These are phyloP conservation scores for Fusarium sterilihyphosum DNA, from an alignment of 2,329 filamentous ascomycete species.

Conservation along the genomic window DNA sequence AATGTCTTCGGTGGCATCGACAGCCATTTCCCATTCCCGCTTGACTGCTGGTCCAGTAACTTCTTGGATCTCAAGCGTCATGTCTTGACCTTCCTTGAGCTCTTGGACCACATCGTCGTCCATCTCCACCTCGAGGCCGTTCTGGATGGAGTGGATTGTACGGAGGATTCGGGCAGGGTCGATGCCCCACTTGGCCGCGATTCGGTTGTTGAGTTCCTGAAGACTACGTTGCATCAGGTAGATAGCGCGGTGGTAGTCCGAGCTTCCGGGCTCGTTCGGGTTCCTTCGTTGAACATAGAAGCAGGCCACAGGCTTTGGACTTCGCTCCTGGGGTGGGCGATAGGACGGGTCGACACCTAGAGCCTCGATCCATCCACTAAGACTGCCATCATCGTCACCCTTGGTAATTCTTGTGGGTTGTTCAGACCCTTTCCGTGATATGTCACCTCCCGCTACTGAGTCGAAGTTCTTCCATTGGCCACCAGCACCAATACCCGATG, in stretches of 20 bases:
- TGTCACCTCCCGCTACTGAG: conserved; percentile 61
- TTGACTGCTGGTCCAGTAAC: conserved; percentile 55
- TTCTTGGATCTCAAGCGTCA: conserved; percentile 76
- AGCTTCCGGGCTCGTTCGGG: conserved; percentile 58
- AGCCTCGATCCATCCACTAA: conserved; percentile 89
- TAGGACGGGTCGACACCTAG: conserved; percentile 90
- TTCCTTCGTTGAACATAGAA: conserved; percentile 78
- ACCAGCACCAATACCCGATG: conserved; percentile 54
- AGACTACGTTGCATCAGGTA: conserved; percentile 84
- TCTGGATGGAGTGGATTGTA: conserved; percentile 76
- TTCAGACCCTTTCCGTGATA: conserved; percentile 58
- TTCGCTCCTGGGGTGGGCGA: conserved; percentile 77
- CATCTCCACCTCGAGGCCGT: conserved; percentile 83
- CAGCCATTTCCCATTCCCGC: conserved; percentile 70
- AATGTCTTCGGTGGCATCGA: conserved; percentile 57
- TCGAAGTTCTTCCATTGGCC: conserved; percentile 68
- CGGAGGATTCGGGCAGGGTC: conserved; percentile 77
- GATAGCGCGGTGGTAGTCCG: conserved; percentile 81
- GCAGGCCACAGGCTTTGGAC: conserved; percentile 81
- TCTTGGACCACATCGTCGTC: conserved; percentile 90
- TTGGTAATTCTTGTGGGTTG: conserved; percentile 63
- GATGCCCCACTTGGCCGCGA: conserved; percentile 83
- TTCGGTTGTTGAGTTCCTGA: conserved; percentile 75
- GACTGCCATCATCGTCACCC: conserved; percentile 69
- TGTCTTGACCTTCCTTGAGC: conserved; percentile 90